phyloP scores from a whole-genome alignment of 2,329 filamentous ascomycete genomes.

The Parafenestella ontariensis region DNA sequence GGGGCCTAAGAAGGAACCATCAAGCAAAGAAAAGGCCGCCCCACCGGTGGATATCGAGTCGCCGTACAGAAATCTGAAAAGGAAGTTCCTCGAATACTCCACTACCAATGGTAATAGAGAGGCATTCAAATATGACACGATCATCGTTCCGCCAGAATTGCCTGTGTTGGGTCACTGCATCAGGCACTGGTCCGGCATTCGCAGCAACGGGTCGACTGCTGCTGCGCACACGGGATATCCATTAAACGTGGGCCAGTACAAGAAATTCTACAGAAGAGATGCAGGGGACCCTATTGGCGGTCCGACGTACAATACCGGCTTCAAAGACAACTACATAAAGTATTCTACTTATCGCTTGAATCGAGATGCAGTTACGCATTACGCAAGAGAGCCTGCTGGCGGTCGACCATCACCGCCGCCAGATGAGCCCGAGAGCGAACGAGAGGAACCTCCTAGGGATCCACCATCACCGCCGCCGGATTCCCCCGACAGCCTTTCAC shows the following conservation, averaged over 20 bases:
- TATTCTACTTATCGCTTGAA: neutral
- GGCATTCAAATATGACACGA: slow-evolving; percentile 3
- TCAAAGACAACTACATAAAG: neutral
- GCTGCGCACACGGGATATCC: slow-evolving; percentile 19
- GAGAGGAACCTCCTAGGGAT: no score
- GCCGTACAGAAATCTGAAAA: neutral
- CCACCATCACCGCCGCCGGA: no score
- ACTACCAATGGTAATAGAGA: no score
- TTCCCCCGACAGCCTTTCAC: no score
- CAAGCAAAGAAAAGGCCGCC: no score
- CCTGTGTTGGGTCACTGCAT: slow-evolving; percentile 21
- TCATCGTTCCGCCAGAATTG: slow-evolving; percentile 15
- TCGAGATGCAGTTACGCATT: no score
- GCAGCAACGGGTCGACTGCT: slow-evolving; percentile 6
- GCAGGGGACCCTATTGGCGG: neutral
- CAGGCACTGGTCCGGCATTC: slow-evolving; percentile 21
- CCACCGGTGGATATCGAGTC: no score
- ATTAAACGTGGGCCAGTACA: slow-evolving; percentile 15
- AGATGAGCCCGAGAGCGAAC: no score
- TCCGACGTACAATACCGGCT: neutral
- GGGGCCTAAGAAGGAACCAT: no score
- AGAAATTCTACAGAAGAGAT: slow-evolving; percentile 8
- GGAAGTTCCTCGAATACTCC: slow-evolving; percentile 1
- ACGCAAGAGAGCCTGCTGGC: no score
- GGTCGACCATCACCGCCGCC: no score